A percentile compares a stretch with the other conserved stretches of the same genome.
phyloP scores from a whole-genome alignment of 2,329 filamentous ascomycete genomes.

The Claviceps digitariae region DNA sequence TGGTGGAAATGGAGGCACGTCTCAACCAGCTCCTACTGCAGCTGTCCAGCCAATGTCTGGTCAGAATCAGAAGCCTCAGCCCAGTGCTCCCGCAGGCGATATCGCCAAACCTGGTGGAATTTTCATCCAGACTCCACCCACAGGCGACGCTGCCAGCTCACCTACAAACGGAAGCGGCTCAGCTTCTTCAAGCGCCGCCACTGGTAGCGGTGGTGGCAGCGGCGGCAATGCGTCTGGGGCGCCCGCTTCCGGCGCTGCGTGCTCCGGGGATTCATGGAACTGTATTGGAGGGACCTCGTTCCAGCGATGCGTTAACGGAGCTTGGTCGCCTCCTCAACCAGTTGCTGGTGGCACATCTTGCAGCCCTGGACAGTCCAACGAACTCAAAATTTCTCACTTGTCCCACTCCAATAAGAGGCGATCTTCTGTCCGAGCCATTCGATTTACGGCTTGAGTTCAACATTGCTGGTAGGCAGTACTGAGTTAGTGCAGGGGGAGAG shows the following conservation, averaged over 20 bases:
- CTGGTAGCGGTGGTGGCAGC: conserved; percentile 10
- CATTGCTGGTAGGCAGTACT: too few relatives aligned
- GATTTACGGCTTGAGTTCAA: conserved; percentile 7
- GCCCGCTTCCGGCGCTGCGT: conserved; percentile 29
- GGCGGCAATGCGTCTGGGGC: conserved; percentile 15
- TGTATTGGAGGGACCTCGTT: conserved; percentile 35
- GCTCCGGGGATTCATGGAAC: conserved; percentile 40
- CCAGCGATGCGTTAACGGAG: conserved; percentile 41
- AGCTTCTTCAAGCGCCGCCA: neutral
- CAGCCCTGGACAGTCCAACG: conserved; percentile 16
- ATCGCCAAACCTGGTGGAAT: conserved; percentile 21
- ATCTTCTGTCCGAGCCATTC: conserved; percentile 16
- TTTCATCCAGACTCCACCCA: conserved; percentile 12
- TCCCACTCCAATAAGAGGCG: conserved; percentile 6
- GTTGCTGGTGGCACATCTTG: conserved; percentile 35
- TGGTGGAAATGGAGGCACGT: conserved; percentile 3
- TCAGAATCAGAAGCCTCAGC: neutral
- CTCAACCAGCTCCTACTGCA: neutral
- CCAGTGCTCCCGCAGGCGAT: neutral
- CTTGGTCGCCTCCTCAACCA: conserved; percentile 30
- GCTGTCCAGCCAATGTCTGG: neutral
- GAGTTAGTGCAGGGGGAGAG: too few relatives aligned
- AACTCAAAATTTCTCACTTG: conserved; percentile 24
- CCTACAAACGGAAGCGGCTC: conserved; percentile 8
- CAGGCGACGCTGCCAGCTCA: conserved; percentile 7